Evolutionary conservation across 2,329 filamentous ascomycete species (phyloP).

Genomic region (Fusarium sp.): DNA sequence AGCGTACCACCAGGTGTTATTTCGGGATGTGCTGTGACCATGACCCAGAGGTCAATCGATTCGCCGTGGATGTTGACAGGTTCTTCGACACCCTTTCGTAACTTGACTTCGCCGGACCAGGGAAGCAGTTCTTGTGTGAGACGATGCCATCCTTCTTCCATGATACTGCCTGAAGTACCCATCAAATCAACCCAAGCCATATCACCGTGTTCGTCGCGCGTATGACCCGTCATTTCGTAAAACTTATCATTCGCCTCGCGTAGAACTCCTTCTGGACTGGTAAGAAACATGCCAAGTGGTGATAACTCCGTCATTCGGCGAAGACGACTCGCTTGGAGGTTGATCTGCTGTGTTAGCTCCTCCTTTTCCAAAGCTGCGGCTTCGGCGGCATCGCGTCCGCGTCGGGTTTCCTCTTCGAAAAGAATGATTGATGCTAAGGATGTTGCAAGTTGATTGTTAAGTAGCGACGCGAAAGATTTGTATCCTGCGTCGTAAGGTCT

Average conservation of each 20-base stretch:
- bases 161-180: conserved; percentile 48
- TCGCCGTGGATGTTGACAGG: conserved; percentile 44
- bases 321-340: conserved; percentile 51
- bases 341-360: conserved; percentile 49
- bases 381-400: conserved; percentile 54
- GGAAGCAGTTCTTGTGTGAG: conserved; percentile 50
- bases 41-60: conserved; percentile 57
- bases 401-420: conserved; percentile 72
- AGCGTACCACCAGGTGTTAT: conserved; percentile 49
- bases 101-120: conserved; percentile 56
- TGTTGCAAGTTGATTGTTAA: conserved; percentile 64
- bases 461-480: conserved; percentile 63
- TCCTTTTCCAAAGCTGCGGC: conserved; percentile 50
- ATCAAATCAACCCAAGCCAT: conserved; percentile 58
- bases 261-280: conserved; percentile 54
- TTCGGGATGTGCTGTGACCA: conserved; percentile 53
- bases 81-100: conserved; percentile 47
- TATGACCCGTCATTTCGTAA: conserved; percentile 59
- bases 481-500: conserved; percentile 78
- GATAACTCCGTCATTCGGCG: conserved; percentile 54
- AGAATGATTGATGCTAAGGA: conserved; percentile 72
- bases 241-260: conserved; percentile 59
- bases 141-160: conserved; percentile 54
- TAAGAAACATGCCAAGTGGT: conserved; percentile 53
- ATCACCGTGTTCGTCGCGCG: conserved; percentile 51